Conservation (phyloP, 768 basidiomycete species). For the Gymnopilus junonius region DNA sequence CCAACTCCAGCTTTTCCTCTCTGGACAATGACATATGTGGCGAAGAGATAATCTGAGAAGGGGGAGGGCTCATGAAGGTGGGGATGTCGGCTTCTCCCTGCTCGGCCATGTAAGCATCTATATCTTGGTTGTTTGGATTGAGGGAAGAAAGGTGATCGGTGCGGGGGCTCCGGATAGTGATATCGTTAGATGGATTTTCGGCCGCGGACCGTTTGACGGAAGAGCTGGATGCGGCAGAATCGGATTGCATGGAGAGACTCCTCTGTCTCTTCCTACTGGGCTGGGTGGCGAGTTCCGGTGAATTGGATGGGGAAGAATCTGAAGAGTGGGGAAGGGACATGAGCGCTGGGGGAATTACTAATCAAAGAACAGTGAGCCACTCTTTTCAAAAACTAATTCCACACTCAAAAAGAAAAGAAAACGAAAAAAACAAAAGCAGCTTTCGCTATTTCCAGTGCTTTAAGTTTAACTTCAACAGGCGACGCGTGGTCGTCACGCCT, state of each 20-base stretch:
- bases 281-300: constrained; percentile 41
- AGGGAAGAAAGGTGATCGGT: constrained; percentile 48
- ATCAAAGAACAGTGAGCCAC: constrained; percentile 23
- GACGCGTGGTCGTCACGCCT: constrained; percentile 18
- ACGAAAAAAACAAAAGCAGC: constrained; percentile 21
- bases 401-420: constrained; percentile 14
- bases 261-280: constrained; percentile 71
- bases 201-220: constrained; percentile 83
- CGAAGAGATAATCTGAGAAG: constrained; percentile 25
- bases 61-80: constrained; percentile 30
- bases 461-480: constrained; percentile 3
- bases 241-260: constrained; percentile 77
- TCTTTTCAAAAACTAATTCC: constrained; percentile 18
- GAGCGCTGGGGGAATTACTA: constrained; percentile 17
- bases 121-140: constrained; percentile 51
- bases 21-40: constrained; percentile 31
- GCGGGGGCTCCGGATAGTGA: constrained; percentile 39
- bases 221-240: constrained; percentile 69
- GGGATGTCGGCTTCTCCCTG: constrained; percentile 50
- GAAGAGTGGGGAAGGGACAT: constrained; percentile 56
- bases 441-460: constrained; percentile 12
- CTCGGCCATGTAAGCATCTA: constrained; percentile 71
- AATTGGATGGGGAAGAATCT: constrained; percentile 45
- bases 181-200: constrained; percentile 57
- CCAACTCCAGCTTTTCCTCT: constrained; percentile 51